Conservation (phyloP, 768 basidiomycete species). For the Naganishia antarctica region DNA sequence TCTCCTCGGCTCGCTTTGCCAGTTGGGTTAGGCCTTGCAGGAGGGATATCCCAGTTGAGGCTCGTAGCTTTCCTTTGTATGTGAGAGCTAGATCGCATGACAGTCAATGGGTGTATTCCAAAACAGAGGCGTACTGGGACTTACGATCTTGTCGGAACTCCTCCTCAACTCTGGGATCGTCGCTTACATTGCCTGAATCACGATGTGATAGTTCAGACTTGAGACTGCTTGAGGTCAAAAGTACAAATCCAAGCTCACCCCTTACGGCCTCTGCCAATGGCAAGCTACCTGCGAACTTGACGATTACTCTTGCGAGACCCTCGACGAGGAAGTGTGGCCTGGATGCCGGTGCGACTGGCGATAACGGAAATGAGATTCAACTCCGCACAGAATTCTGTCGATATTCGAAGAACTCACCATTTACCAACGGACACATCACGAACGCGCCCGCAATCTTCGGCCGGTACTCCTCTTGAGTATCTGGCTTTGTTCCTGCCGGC, state of each 20-base stretch:
- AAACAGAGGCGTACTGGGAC: slow-evolving; percentile 19
- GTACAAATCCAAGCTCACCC: slow-evolving; percentile 29
- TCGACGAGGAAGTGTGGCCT: slow-evolving; percentile 41
- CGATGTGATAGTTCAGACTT: too few species aligned
- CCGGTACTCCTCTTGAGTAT: slow-evolving; percentile 34
- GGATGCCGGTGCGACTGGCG: slow-evolving; percentile 42
- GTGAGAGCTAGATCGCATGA: slow-evolving; percentile 36
- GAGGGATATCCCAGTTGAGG: slow-evolving; percentile 48
- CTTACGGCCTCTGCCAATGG: slow-evolving; percentile 45
- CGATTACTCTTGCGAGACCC: slow-evolving; percentile 36
- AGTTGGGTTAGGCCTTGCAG: slow-evolving; percentile 46
- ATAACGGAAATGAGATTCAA: background rate
- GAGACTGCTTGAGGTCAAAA: too few species aligned
- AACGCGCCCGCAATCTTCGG: slow-evolving; percentile 47
- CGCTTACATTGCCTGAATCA: slow-evolving; percentile 45
- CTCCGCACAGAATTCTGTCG: background rate
- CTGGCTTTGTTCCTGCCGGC: background rate
- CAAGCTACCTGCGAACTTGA: slow-evolving; percentile 41
- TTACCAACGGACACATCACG: slow-evolving; percentile 48
- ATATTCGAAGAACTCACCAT: slow-evolving; percentile 34
- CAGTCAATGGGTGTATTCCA: background rate
- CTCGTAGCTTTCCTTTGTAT: slow-evolving; percentile 49
- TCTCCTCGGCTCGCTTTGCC: slow-evolving; percentile 38
- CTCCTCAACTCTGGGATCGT: slow-evolving; percentile 50
- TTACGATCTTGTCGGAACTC: slow-evolving; percentile 48